Evolutionary conservation across 2,329 filamentous ascomycete genomes (phyloP), one percentile per base, ranked within the genome.

Genomic region (Myriosclerotinia scirpicola): DNA sequence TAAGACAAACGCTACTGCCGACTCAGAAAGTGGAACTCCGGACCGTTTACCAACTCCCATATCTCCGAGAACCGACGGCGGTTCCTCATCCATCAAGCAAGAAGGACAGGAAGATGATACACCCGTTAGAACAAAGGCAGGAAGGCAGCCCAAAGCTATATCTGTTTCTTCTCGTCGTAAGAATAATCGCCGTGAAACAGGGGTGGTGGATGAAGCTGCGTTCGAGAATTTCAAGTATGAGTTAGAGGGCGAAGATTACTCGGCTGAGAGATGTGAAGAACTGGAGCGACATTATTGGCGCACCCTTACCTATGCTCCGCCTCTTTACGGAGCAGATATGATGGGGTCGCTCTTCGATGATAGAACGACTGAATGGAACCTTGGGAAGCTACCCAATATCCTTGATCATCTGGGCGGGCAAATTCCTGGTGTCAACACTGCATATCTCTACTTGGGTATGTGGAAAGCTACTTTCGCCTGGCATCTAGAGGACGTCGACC

Each of bases 381-480:
- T 99, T 54, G 95, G 96, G 73, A 96, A 96, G 76, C 84, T 99
- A 40, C 92, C 92, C 15, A 99, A 98, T 73, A 80, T 99, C 66
- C 84, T 99, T 50, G 95, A 99, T 78, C 92, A 97, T 5, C 83
- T 99, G 2, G 95, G 95, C 8, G 94, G 93, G 66, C 97, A 97
- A 73, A 92, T 99, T 11, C 96, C 95, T 3, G 95, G 95, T 71
- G 96, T 99, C 75, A 99, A 99, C 75, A 99, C 94, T 1, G 94
- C 95, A 2, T 99, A 99, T 76, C 85, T 99, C 1, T 99, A 99
- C 76, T 84, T 99, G 68, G 95, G 95, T 54, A 99, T 99, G 95
- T 99, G 95, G 95, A 98, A 98, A 79, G 94, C 95, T 15, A 98
- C 95, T 0, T 99, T 99, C 77, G 95, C 95, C 11, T 99, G 95